Evolutionary conservation across 176 grass and related monocot species (phyloP).

Genomic region (Cenchrus fungigraminus): DNA sequence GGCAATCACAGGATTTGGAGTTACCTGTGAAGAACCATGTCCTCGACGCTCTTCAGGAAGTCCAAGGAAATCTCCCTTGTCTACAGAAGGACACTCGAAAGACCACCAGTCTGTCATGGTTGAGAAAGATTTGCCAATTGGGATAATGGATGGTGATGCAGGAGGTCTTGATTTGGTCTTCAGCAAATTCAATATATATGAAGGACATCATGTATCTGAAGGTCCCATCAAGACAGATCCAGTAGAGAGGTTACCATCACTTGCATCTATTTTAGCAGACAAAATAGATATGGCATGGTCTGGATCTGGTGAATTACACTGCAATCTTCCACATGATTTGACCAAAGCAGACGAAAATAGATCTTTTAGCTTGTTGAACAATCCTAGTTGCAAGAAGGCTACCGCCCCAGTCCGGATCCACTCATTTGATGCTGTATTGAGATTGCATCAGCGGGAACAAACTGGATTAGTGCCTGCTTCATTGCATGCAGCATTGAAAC

Average conservation of each 20-base stretch:
- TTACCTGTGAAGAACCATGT: slow-evolving; percentile 35
- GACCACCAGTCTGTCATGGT: slow-evolving; percentile 32
- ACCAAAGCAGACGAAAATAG: slow-evolving; percentile 45
- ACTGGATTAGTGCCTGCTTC: slow-evolving; percentile 53
- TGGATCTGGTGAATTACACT: slow-evolving; percentile 62
- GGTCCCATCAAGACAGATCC: slow-evolving; percentile 41
- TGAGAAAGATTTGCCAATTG: slow-evolving; percentile 53
- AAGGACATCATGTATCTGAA: slow-evolving; percentile 23
- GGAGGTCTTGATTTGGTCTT: slow-evolving; percentile 56
- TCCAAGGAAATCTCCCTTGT: slow-evolving; percentile 54
- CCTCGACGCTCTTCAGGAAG: slow-evolving; percentile 35
- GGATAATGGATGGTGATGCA: slow-evolving; percentile 44
- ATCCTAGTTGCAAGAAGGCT: slow-evolving; percentile 51
- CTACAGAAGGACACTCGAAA: slow-evolving; percentile 44
- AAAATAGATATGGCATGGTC: slow-evolving; percentile 93
- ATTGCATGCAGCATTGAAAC: slow-evolving; percentile 54
- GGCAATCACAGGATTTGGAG: slow-evolving; percentile 27
- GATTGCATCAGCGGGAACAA: slow-evolving; percentile 56
- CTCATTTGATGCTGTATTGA: slow-evolving; percentile 79
- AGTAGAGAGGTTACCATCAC: slow-evolving; percentile 59
- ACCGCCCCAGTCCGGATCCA: slow-evolving; percentile 70
- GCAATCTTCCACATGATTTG: slow-evolving; percentile 44
- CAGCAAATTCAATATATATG: slow-evolving; percentile 28
- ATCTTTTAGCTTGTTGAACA: slow-evolving; percentile 39
- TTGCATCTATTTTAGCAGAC: slow-evolving; percentile 81